These are phyloP conservation scores for Albizia julibrissin DNA, from an alignment of 306 rosid species.

Conservation along the genomic window DNA sequence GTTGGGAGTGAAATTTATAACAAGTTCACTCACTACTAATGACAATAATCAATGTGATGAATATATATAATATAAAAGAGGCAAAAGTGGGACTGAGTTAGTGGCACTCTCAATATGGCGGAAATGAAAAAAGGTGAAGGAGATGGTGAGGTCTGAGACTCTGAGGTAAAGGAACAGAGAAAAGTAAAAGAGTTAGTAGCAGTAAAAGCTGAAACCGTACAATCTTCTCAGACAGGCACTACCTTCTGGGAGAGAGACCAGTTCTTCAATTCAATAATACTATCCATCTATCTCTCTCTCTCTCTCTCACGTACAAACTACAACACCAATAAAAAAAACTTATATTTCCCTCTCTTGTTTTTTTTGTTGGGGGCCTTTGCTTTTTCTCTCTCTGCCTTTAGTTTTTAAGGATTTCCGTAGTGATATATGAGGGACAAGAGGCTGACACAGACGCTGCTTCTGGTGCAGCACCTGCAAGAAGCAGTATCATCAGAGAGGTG, in stretches of 20 bases:
- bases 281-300: conserved; percentile 44
- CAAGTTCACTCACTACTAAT: background rate
- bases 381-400: conserved; percentile 32
- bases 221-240: conserved; percentile 52
- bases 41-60: background rate
- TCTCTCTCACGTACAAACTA: background rate
- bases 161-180: conserved; percentile 78
- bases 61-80: too few relatives aligned
- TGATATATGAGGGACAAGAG: conserved; percentile 94
- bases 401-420: conserved; percentile 90
- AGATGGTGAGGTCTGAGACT: conserved; percentile 38
- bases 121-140: conserved; percentile 46
- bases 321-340: background rate
- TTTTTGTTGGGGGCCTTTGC: background rate
- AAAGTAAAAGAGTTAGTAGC: conserved; percentile 78
- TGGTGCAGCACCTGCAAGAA: conserved; percentile 56
- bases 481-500: conserved; percentile 73
- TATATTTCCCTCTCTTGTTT: conserved; percentile 50
- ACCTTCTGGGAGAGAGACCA: conserved; percentile 55
- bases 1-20: background rate
- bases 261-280: conserved; percentile 40
- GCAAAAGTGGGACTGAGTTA: background rate
- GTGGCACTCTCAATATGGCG: background rate
- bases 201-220: conserved; percentile 92
- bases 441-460: conserved; percentile 43